phyloP scores from a whole-genome alignment of 148 eudicot genomes.

The Fagopyrum esculentum region DNA sequence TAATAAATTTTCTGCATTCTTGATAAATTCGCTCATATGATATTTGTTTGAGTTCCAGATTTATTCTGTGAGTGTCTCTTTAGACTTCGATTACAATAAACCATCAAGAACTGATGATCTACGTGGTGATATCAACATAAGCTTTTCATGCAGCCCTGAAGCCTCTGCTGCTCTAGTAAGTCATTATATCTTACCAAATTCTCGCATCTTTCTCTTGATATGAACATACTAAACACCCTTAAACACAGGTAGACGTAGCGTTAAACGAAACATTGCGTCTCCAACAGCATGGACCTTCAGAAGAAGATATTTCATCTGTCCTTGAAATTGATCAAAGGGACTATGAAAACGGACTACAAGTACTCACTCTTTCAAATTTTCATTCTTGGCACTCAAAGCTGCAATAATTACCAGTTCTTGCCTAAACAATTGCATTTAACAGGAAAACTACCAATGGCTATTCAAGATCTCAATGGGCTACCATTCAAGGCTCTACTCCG shows the following conservation, averaged over 20 bases:
- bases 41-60: neutral
- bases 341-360: constrained; percentile 90
- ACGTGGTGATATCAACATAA: neutral
- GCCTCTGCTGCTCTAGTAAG: neutral
- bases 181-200: neutral
- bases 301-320: constrained; percentile 60
- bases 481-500: constrained; percentile 68
- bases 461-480: constrained; percentile 64
- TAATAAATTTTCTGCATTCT: neutral
- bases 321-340: constrained; percentile 91
- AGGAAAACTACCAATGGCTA: constrained; percentile 72
- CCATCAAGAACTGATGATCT: constrained; percentile 3
- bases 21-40: neutral
- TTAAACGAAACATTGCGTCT: constrained; percentile 24
- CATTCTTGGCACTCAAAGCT: neutral
- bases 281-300: constrained; percentile 75
- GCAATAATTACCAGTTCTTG: neutral
- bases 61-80: neutral
- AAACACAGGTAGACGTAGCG: constrained; percentile 42
- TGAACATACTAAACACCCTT: neutral
- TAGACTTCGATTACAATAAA: neutral
- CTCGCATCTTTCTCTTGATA: neutral
- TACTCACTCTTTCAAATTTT: constrained; percentile 6
- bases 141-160: neutral
- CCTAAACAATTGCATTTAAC: constrained; percentile 14